Evolutionary conservation across 352 stramenopile genomes (phyloP).

Genomic region (Peronospora belbahrii): DNA sequence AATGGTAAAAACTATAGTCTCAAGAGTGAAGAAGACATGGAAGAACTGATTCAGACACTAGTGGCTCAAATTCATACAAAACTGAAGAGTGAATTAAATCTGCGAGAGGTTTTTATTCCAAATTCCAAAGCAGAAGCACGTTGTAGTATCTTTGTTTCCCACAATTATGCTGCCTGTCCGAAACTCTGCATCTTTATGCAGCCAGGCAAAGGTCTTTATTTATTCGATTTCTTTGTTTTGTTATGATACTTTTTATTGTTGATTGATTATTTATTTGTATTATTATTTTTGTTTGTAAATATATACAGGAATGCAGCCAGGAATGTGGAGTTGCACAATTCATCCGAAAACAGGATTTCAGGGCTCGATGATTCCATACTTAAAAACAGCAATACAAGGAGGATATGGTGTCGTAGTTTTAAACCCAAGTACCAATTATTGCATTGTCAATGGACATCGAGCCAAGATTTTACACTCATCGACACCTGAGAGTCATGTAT

Average conservation of each 20-base stretch:
- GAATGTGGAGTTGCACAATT: constrained; percentile 65
- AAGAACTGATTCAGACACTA: constrained; percentile 80
- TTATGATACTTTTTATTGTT: not conserved
- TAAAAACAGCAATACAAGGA: constrained; percentile 80
- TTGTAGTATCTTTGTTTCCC: constrained; percentile 82
- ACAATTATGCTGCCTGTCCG: constrained; percentile 70
- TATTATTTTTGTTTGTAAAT: not conserved
- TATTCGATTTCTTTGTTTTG: not conserved
- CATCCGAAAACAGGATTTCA: constrained; percentile 78
- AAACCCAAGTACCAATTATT: constrained; percentile 80
- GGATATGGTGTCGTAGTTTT: constrained; percentile 76
- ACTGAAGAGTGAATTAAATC: constrained; percentile 74
- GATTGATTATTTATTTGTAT: not conserved
- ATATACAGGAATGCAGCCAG: constrained; percentile 47
- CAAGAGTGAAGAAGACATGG: constrained; percentile 74
- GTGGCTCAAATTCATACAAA: constrained; percentile 81
- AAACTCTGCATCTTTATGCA: constrained; percentile 83
- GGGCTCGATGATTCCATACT: constrained; percentile 83
- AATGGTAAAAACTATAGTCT: constrained; percentile 69
- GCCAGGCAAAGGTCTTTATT: constrained; percentile 36
- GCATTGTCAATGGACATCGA: constrained; percentile 68
- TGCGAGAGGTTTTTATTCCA: constrained; percentile 84
- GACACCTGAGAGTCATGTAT: constrained; percentile 67
- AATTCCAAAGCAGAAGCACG: constrained; percentile 82
- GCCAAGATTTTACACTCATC: constrained; percentile 77